Evolutionary conservation across 1,139 yeast species (phyloP), one percentile per base, ranked within the genome.

Genomic region (Eremothecium cymbalariae): DNA sequence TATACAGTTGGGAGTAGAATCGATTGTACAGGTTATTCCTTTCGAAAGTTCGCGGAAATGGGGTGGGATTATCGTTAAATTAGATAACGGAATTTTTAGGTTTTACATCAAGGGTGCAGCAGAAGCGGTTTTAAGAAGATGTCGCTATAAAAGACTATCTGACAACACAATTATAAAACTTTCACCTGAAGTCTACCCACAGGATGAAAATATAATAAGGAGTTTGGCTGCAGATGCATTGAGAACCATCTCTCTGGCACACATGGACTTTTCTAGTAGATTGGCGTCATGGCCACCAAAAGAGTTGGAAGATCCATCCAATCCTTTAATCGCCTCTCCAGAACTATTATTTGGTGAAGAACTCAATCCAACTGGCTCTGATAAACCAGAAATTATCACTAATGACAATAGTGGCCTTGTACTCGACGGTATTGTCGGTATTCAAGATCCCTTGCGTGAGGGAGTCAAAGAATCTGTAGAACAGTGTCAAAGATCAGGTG

Each of bases 21-120:
- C 65, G 11, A 60, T 81, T 24, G 81, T 70, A 4, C 94, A 85
- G 58, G 63, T 75, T 6, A 75, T 88, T 39, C 96, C 98, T 0
- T 90, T 90, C 56, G 97, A 90, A 63, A 83, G 95, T 44, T 71
- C 85, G 4, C 72, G 94, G 51, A 90, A 90, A 65, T 90, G 94
- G 86, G 84, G 94, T 52, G 95, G 94, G 34, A 62, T 86, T 11
- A 79, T 86, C 4, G 68, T 78, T 40, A 67, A 67, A 42, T 45
- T 53, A 9, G 53, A 62, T 12, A 51, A 50, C 13, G 45, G 64
- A 24, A 72, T 72, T 2, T 80, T 60, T 58, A 70, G 93, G 40
- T 63, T 86, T 36, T 78, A 73, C 42, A 66, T 83, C 42, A 90
- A 90, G 63, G 98, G 99, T 43, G 98, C 98, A 1, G 90, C 96